Evolutionary conservation across 495 filamentous ascomycete genomes (phyloP), one percentile per base, ranked within the genome.

Genomic region (Penicillium cosmopolitanum): DNA sequence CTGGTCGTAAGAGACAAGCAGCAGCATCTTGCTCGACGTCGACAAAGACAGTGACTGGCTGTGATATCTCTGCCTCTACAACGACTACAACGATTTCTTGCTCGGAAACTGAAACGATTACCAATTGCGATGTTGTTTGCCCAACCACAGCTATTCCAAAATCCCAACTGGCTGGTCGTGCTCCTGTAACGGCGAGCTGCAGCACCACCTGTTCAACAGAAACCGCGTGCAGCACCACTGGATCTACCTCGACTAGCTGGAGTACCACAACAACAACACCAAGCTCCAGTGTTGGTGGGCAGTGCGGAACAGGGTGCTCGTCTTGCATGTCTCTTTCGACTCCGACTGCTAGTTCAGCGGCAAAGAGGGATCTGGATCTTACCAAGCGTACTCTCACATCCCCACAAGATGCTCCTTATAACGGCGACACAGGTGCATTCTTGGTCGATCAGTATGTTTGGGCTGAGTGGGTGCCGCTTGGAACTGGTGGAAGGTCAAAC

Each of bases 401-500:
- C 8, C 50, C 50, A 7, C 50, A 52, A 18, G 50, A 52, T 28
- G 11, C 50, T 10, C 28, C 28, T 8, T 52, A 52, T 16, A 38
- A 38, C 11, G 50, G 50, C n/a, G 34, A 52, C n/a, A 38, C 34
- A 0, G 50, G 28, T 4, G 23, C 50, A n/a, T 52, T 52, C 50
- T 35, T 52, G 31, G 34, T 35, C 28, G 50, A 33, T 10, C 50
- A 52, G n/a, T 52, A 34, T 18, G 28, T 34, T 8, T 34, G 50
- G 28, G 50, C 50, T 10, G 50, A 52, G 7, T 34, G 34, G 50
- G 50, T 52, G 10, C 28, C 50, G 15, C 34, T 52, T 34, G 50
- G 50, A 35, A 19, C 34, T 19, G 28, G 50, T 19, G 46, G 23
- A 13, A 28, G 46, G 15, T 48, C 46, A 48, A 35, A 18, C 50